Percentiles rank a stretch among this genome's conserved stretches.
Evolutionary conservation across 805 yeast species (phyloP).

Genomic region (Osmozyma mogii): DNA sequence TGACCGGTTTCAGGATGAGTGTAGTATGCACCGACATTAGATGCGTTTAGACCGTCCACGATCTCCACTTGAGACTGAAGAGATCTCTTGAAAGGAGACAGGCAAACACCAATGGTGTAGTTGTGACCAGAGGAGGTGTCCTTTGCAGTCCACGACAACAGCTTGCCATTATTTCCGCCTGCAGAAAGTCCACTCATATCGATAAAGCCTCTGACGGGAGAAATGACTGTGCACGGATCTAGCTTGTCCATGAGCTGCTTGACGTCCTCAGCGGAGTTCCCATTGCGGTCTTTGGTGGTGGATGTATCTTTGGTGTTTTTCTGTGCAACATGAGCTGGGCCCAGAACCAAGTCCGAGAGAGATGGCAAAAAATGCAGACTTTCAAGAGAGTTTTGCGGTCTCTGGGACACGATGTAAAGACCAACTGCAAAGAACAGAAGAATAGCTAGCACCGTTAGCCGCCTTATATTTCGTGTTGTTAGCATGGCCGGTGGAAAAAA

Average conservation of each 20-base stretch:
- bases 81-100: constrained; percentile 39
- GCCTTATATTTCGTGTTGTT: constrained; percentile 5
- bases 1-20: constrained; percentile 34
- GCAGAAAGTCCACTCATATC: constrained; percentile 44
- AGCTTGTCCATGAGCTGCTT: not conserved
- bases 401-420: constrained; percentile 9
- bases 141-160: constrained; percentile 52
- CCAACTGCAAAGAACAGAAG: constrained; percentile 11
- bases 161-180: constrained; percentile 38
- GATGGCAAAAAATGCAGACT: constrained; percentile 6
- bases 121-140: constrained; percentile 67
- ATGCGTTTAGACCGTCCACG: constrained; percentile 34
- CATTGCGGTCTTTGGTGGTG: constrained; percentile 1
- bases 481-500: not conserved
- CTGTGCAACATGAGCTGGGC: too few relatives aligned
- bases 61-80: constrained; percentile 7
- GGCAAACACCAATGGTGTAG: constrained; percentile 68
- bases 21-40: constrained; percentile 52
- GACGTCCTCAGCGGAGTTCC: not conserved
- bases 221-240: constrained; percentile 38
- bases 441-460: constrained; percentile 6
- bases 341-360: constrained; percentile 6
- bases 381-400: constrained; percentile 7
- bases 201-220: constrained; percentile 44
- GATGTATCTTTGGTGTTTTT: too few relatives aligned